These are phyloP conservation scores for Paralagenidium karlingii DNA, from an alignment of 352 stramenopile species.

Conservation along the genomic window DNA sequence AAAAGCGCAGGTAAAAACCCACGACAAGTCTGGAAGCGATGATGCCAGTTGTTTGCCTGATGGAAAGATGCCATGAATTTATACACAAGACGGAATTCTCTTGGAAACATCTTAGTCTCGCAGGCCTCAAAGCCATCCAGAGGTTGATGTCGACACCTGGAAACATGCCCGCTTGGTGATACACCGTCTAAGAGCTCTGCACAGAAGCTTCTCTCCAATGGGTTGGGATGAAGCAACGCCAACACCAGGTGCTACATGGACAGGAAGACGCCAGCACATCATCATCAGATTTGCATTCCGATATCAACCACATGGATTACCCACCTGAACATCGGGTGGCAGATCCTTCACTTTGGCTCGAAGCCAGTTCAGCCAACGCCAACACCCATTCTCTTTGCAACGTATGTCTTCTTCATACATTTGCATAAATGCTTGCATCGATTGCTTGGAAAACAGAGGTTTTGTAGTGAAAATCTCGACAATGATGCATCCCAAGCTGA, in stretches of 20 bases:
- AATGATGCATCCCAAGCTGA: constrained; percentile 52
- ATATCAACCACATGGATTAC: neutral
- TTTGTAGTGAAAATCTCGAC: constrained; percentile 45
- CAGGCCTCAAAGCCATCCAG: too few species aligned
- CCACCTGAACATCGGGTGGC: constrained; percentile 40
- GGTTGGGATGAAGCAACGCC: constrained; percentile 32
- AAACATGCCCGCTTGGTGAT: too few species aligned
- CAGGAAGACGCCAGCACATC: neutral
- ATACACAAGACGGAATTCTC: constrained; percentile 27
- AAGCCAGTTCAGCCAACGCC: constrained; percentile 17
- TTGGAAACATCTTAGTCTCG: constrained; percentile 25
- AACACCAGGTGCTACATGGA: constrained; percentile 18
- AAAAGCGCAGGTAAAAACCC: constrained; percentile 20
- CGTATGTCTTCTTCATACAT: constrained; percentile 3
- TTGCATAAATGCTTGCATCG: constrained; percentile 22
- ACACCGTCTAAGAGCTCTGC: too few species aligned
- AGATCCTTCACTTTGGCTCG: constrained; percentile 12
- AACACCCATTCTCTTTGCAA: neutral
- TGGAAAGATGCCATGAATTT: constrained; percentile 32
- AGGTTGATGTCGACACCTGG: too few species aligned
- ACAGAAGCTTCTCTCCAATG: constrained; percentile 17
- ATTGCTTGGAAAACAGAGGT: constrained; percentile 45
- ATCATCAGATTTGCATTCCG: neutral
- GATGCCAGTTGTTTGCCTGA: constrained; percentile 16
- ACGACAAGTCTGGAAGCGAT: constrained; percentile 19